A percentile compares a stretch with the other conserved stretches of the same genome.
phyloP scores from a whole-genome alignment of 129 eudicot genomes.

The Apium graveolens region DNA sequence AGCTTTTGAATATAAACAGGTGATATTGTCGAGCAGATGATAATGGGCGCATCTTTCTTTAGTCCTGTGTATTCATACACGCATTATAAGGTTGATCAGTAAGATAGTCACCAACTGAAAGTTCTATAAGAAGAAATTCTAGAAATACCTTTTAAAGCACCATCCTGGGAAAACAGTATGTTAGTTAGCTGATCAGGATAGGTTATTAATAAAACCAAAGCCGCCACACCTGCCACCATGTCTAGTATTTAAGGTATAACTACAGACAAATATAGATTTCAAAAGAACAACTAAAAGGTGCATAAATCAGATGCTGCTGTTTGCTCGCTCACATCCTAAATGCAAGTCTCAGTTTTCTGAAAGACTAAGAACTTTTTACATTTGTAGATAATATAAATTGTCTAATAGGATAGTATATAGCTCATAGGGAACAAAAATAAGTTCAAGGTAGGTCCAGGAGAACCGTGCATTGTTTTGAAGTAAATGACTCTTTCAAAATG shows the following conservation, averaged over 20 bases:
- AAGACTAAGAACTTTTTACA: neutral
- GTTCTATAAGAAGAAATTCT: slow-evolving; percentile 1
- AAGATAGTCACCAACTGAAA: neutral
- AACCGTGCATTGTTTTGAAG: neutral
- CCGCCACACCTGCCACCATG: slow-evolving; percentile 41
- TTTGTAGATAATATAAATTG: neutral
- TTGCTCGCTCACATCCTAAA: neutral
- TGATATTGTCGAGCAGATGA: slow-evolving; percentile 40
- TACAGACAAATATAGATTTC: neutral
- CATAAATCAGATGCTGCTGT: neutral
- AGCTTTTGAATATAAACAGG: slow-evolving; percentile 42
- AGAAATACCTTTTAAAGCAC: slow-evolving; percentile 43
- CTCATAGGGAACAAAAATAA: neutral
- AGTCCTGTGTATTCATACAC: slow-evolving; percentile 24
- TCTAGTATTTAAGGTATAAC: slow-evolving; percentile 4
- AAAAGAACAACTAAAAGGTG: neutral
- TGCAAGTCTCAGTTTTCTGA: neutral
- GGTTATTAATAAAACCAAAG: slow-evolving; percentile 42
- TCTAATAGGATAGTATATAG: neutral
- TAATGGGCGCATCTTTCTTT: slow-evolving; percentile 34
- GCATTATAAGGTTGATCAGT: neutral
- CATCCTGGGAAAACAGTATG: slow-evolving; percentile 28
- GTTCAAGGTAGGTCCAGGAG: neutral
- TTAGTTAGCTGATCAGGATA: slow-evolving; percentile 44
- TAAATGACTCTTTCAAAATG: neutral